Percentiles rank a stretch among this genome's conserved stretches.
Evolutionary conservation across 495 filamentous ascomycete species (phyloP).

Genomic region (Daldinia caldariorum): DNA sequence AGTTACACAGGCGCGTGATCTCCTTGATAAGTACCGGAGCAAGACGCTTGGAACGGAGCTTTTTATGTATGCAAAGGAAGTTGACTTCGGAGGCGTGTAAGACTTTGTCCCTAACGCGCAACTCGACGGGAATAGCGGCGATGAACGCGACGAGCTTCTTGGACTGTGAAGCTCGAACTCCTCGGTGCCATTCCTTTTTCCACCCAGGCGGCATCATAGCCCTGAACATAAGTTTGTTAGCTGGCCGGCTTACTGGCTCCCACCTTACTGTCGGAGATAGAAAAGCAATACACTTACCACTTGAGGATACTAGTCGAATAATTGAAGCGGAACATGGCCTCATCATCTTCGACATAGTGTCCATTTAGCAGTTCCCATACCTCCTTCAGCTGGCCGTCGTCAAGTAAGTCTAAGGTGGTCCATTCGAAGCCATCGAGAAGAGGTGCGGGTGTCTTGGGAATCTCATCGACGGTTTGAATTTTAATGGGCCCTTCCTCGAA

Average conservation of each 20-base stretch:
- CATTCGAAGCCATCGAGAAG: conserved; percentile 88
- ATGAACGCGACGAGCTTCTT: conserved; percentile 93
- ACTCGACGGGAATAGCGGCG: conserved; percentile 82
- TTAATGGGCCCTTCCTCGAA: conserved; percentile 65
- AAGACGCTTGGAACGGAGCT: conserved; percentile 90
- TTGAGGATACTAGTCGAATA: conserved; percentile 89
- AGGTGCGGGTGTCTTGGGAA: conserved; percentile 72
- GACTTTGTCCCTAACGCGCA: conserved; percentile 79
- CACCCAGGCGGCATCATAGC: conserved; percentile 95
- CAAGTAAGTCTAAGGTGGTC: conserved; percentile 86
- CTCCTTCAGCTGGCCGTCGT: conserved; percentile 71
- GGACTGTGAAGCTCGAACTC: conserved; percentile 81
- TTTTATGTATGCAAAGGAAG: conserved; percentile 98
- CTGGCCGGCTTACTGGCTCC: neutral
- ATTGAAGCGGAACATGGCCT: conserved; percentile 96
- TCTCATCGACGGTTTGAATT: conserved; percentile 75
- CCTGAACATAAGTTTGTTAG: conserved; percentile 61
- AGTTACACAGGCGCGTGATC: conserved; percentile 89
- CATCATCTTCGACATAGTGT: conserved; percentile 96
- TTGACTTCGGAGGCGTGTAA: conserved; percentile 91
- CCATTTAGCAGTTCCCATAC: conserved; percentile 87
- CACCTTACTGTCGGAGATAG: neutral
- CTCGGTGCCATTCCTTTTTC: conserved; percentile 94
- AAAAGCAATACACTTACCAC: conserved; percentile 67
- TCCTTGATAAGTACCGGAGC: conserved; percentile 96